Evolutionary conservation across 768 basidiomycete species (phyloP), one percentile per base, ranked within the genome.

Genomic region (Phaffia tasmanica): DNA sequence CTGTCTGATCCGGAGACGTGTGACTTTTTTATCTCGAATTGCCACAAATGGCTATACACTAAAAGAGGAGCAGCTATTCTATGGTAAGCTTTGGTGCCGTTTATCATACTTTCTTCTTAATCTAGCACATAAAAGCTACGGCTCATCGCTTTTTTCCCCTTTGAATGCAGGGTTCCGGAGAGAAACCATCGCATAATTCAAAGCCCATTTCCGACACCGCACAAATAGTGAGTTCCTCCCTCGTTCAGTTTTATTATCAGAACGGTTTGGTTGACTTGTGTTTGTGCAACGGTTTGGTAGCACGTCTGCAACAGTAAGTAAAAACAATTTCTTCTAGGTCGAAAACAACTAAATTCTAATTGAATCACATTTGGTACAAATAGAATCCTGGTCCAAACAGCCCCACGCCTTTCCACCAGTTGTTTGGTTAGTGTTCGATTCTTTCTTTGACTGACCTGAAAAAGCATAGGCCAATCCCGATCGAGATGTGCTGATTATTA

Each of bases 1-100:
- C 67, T 69, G 4, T 58, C 62, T n/a, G 62, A 63, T 47, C 62
- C 63, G 30, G 29, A 6, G 15, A 8, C 19, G 2, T 63, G 62
- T 47, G 67, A 69, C 35, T 63, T 57, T 54, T 35, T 69, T 25
- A 42, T 69, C 57, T 35, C 57, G 1, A 69, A 69, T 53, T 35
- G 51, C 21, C 67, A 69, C 63, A 67, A 67, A 18, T 67, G 66
- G 66, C 47, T 63, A 29, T 65, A 35, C 59, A 5, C 57, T 25
- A n/a, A n/a, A 15, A 56, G 53, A 35, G 15, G 51, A 14, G 9
- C 14, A 27, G 18, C 16, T 57, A 23, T 32, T n/a, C 8, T 57
- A 6, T 30, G 16, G 25, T 27, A 30, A 23, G 25, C 6, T 57
- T 57, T 25, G 1, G 23, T 42, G 59, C 2, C 50, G 25, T 49